Base-by-base conservation (phyloP, 495 filamentous ascomycete genomes). In the Lepraria neglecta region DNA sequence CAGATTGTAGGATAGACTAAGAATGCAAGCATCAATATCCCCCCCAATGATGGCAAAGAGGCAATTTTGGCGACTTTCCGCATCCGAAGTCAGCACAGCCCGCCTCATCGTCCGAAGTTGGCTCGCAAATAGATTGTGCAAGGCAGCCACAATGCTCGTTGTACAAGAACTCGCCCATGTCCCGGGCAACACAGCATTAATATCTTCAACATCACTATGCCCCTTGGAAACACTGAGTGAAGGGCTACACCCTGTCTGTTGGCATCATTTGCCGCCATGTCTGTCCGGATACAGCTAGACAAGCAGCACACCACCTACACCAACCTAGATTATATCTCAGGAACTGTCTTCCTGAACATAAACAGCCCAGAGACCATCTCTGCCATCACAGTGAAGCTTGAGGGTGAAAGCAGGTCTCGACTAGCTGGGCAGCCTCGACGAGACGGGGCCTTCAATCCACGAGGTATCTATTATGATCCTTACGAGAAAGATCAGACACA, bases 331-430 rank as follows among this genome's bases (percentile, higher is more conserved):
- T 76, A 84, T 62, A 80, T 98, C 31, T 81, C 78, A 2, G 87
- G 87, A 27, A 82, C 73, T 55, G 81, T 96, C 24, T 70, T 91
- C 14, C 73, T 98, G 54, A 72, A 75, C 19, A 77, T 91, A 7
- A 71, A 70, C 11, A 83, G 81, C 30, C 82, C 85, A 58, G 82
- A 89, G 60, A 81, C 83, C 31, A 79, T 98, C 51, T 81, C 86
- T 31, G 82, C 83, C 14, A 87, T 98, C 57, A 81, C 91, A 46
- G 92, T 96, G 64, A 98, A 98, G 76, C 81, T 98, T 42, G 92
- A 98, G 71, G 94, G 92, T 58, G 91, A 95, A 72, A 89, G 87
- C 65, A 79, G 80, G 52, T 91, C 90, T 21, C 80, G 83, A 47
- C 70, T 88, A 70, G 63, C 76, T 73, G 65, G 76, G 72, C 3